Evolutionary conservation across 441 rosid genomes (phyloP), one percentile per base, ranked within the genome.

Genomic region (Aquilaria agallochum): DNA sequence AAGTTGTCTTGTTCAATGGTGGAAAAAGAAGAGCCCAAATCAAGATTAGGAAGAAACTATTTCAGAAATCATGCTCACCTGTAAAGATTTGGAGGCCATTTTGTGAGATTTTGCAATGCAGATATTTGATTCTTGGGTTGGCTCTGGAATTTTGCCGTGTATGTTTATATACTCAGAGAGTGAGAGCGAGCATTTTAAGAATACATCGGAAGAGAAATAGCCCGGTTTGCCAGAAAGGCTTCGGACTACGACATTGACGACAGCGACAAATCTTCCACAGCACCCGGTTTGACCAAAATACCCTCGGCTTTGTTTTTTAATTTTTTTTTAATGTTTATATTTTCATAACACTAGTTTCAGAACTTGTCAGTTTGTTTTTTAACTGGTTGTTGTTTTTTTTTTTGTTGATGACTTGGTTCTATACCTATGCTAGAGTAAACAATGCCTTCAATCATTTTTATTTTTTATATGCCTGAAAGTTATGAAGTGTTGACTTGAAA

Each of bases 181-280:
- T 52, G 15, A 50, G 13, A 55, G 58, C 55, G 42, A 36, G 42
- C 42, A 36, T 36, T 36, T 36, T 36, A 34, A 65, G 63, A 31
- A 20, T 31, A 62, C 46, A 59, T 47, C 13, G 47, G 50, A 63
- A 56, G 42, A 53, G 57, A 62, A 57, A n/a, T 55, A 68, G 62
- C 68, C 75, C 60, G 74, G 72, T 71, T 65, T 59, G 78, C 66
- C 79, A 75, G 69, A 64, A 67, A 79, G 59, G 64, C 56, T n/a
- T 31, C 65, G 73, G 88, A 76, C 60, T 56, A 69, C 72, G 77
- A 79, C 83, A 49, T 59, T 45, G 52, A 5, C 53, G 50, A 66
- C 73, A 61, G 52, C 70, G 75, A 78, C 79, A 50, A 67, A 15
- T 31, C 42, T 68, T 58, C 14, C 31, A 9, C 12, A 8, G 32